Evolutionary conservation across 257 asterid species (phyloP).

Genomic region (Plectranthus barbatus): DNA sequence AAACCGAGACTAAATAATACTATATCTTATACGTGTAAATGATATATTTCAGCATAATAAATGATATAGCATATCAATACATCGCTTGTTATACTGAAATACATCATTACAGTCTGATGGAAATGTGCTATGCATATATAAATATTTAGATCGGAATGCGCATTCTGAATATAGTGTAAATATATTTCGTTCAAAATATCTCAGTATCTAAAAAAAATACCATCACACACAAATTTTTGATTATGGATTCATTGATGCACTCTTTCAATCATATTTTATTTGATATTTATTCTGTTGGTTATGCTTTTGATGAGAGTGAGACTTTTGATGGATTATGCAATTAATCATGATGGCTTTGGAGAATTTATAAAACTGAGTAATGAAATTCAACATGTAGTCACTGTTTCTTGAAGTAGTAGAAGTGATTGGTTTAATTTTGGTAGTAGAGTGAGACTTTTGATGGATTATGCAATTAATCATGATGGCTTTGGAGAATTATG

Average conservation of each 20-base stretch:
- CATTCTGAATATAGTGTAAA: no score
- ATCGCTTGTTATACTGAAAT: no score
- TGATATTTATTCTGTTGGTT: background rate
- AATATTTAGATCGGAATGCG: no score
- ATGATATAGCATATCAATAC: no score
- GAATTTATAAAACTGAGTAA: background rate
- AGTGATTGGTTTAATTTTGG: background rate
- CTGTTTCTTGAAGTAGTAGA: background rate
- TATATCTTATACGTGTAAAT: no score
- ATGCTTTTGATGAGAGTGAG: background rate
- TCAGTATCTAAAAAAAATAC: no score
- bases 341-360: background rate
- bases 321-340: background rate
- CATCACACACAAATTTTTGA: no score
- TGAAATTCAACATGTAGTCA: background rate
- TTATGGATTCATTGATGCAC: background rate
- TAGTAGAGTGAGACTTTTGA: background rate
- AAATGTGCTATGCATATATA: no score
- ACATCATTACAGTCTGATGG: no score
- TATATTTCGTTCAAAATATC: no score
- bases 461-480: background rate
- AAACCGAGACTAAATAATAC: no score
- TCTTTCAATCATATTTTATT: background rate
- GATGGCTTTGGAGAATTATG: background rate
- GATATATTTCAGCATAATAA: no score